Conservation (phyloP, 1,284 basidiomycete genomes). For the Amylostereum areolatum region DNA sequence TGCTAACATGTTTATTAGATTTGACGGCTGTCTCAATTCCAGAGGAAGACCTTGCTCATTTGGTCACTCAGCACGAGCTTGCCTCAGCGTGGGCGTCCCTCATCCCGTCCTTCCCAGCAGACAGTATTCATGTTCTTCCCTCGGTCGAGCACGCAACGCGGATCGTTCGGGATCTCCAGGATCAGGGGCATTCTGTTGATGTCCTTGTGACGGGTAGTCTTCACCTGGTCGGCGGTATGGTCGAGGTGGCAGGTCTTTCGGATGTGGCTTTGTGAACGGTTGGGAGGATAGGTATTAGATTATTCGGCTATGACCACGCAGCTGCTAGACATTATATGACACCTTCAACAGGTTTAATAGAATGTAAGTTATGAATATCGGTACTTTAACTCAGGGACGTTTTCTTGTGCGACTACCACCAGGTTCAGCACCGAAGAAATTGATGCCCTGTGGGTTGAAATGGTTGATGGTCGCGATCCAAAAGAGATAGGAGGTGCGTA, state of each 20-base stretch:
- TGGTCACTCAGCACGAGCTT: slow-evolving; percentile 76
- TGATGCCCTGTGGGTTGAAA: slow-evolving; percentile 35
- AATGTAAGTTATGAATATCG: slow-evolving; percentile 12
- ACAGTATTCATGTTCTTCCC: slow-evolving; percentile 71
- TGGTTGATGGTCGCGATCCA: no score
- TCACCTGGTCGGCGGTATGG: slow-evolving; percentile 91
- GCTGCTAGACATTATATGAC: not conserved
- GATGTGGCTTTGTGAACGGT: slow-evolving; percentile 43
- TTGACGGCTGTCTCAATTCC: slow-evolving; percentile 32
- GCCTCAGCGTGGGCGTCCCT: slow-evolving; percentile 69
- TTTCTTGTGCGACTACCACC: slow-evolving; percentile 18
- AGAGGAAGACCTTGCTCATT: slow-evolving; percentile 54
- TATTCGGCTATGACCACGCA: not conserved
- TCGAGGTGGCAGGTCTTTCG: slow-evolving; percentile 82
- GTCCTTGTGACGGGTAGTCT: slow-evolving; percentile 90
- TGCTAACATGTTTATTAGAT: slow-evolving; percentile 4
- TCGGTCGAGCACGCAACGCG: slow-evolving; percentile 87
- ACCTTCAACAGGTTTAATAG: slow-evolving; percentile 13
- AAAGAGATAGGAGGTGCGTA: slow-evolving; percentile 15
- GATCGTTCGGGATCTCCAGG: slow-evolving; percentile 41
- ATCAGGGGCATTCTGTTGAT: slow-evolving; percentile 33
- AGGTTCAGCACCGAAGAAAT: slow-evolving; percentile 38
- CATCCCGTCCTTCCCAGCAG: slow-evolving; percentile 51
- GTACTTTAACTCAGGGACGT: not conserved
- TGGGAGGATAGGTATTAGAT: no score